Base-by-base conservation (phyloP, 2,329 filamentous ascomycete genomes). In the Coniochaeta pulveracea region DNA sequence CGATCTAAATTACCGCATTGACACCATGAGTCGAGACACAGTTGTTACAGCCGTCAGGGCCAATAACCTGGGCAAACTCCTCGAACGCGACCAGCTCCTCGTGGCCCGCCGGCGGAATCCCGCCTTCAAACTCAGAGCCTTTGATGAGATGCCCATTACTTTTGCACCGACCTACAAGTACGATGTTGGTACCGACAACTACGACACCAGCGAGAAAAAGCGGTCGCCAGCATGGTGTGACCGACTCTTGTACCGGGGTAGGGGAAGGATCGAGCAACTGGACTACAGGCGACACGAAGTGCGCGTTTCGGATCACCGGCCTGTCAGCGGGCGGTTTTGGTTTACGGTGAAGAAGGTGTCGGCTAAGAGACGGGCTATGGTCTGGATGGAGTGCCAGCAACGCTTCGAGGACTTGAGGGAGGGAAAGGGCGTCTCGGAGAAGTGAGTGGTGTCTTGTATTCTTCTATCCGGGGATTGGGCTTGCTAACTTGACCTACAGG, bases 161-260 rank as follows among this genome's bases (percentile, higher is more conserved):
- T 98, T 98, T 52, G 80, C 85, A 6, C 91, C 91, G 1, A 98
- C 91, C 0, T 98, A 98, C 66, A 98, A 98, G 55, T 98, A 98
- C 54, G 91, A 98, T 46, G 85, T 96, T 1, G 88, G 88, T 11
- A 93, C 85, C 0, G 89, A 96, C 50, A 81, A 76, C 6, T 98
- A 96, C 55, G 91, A 98, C 52, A 81, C 83, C 1, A 89, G 83
- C 46, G 91, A 98, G 56, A 98, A 98, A 66, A 85, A 85, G 55
- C 75, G 91, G 32, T 81, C 85, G 15, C 91, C 91, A 0, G 91
- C 91, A 1, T 98, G 91, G 91, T 98, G 91, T 54, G 91, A 98
- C 61, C 76, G 91, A 22, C 61, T 98, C 23, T 62, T 98, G n/a
- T 93, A 85, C 50, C 73, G 88, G 15, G 85, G 85, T 15, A 58